Evolutionary conservation across 352 stramenopile species (phyloP).

Genomic region (Globisporangium viniferum): DNA sequence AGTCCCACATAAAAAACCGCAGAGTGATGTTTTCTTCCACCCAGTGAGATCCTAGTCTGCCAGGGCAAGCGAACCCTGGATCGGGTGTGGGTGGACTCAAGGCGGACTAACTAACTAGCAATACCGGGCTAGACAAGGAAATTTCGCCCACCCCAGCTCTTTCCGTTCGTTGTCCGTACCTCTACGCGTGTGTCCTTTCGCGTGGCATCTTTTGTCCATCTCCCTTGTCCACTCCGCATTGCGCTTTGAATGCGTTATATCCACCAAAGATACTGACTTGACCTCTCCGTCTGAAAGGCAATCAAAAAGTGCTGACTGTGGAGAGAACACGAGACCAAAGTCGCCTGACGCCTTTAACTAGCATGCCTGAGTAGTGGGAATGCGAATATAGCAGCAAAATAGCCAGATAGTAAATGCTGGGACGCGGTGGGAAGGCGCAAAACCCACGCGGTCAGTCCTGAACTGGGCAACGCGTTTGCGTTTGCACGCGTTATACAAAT

Average conservation of each 20-base stretch:
- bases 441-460: neutral
- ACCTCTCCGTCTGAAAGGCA: neutral
- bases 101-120: neutral
- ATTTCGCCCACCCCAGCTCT: neutral
- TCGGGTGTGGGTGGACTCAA: neutral
- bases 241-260: neutral
- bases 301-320: neutral
- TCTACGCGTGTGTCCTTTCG: neutral
- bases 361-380: neutral
- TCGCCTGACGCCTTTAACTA: neutral
- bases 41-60: neutral
- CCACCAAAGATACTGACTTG: neutral
- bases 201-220: neutral
- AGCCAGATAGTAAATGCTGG: neutral
- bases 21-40: neutral
- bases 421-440: neutral
- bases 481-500: neutral
- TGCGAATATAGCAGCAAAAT: neutral
- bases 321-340: neutral
- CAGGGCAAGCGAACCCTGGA: neutral
- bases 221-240: neutral
- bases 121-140: neutral
- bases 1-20: conserved; percentile 1
- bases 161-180: conserved; percentile 1
- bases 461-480: neutral